Evolutionary conservation across 805 yeast species (phyloP).

Genomic region (Kluyveromyces siamensis): DNA sequence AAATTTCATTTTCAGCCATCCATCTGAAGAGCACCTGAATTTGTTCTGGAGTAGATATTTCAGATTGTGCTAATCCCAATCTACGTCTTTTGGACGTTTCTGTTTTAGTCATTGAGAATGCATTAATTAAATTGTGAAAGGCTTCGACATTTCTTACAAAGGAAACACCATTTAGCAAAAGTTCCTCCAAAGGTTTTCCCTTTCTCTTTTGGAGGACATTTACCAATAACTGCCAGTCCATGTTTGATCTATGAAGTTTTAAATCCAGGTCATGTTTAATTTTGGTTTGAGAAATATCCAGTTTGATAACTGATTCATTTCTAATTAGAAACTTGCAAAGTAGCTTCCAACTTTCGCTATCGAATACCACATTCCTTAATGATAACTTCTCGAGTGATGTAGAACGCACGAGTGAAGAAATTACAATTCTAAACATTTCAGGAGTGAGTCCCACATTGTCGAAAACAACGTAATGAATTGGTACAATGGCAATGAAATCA

Average conservation of each 20-base stretch:
- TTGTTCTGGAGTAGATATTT: constrained; percentile 47
- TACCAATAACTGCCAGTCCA: constrained; percentile 76
- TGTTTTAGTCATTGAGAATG: constrained; percentile 40
- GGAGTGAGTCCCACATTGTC: constrained; percentile 71
- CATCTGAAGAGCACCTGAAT: constrained; percentile 48
- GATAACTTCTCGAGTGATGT: constrained; percentile 62
- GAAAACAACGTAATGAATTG: constrained; percentile 62
- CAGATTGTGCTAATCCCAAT: constrained; percentile 72
- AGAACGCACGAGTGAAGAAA: constrained; percentile 61
- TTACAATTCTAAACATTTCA: constrained; percentile 68
- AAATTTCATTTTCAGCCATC: constrained; percentile 35
- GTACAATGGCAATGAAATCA: constrained; percentile 81
- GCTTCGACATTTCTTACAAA: constrained; percentile 37
- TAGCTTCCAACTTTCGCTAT: constrained; percentile 65
- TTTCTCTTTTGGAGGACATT: constrained; percentile 61
- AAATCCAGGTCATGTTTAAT: constrained; percentile 29
- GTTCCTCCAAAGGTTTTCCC: constrained; percentile 57
- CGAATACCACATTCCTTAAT: constrained; percentile 68
- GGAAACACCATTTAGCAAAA: constrained; percentile 73
- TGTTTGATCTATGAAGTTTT: constrained; percentile 48
- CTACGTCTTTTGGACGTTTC: constrained; percentile 24
- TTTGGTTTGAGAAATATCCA: constrained; percentile 64
- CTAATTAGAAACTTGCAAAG: constrained; percentile 67
- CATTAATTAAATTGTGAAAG: constrained; percentile 46
- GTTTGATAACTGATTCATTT: constrained; percentile 45